A percentile compares a stretch with the other conserved stretches of the same genome.
Evolutionary conservation across 805 yeast species (phyloP).

Genomic region (Lachancea nothofagi): DNA sequence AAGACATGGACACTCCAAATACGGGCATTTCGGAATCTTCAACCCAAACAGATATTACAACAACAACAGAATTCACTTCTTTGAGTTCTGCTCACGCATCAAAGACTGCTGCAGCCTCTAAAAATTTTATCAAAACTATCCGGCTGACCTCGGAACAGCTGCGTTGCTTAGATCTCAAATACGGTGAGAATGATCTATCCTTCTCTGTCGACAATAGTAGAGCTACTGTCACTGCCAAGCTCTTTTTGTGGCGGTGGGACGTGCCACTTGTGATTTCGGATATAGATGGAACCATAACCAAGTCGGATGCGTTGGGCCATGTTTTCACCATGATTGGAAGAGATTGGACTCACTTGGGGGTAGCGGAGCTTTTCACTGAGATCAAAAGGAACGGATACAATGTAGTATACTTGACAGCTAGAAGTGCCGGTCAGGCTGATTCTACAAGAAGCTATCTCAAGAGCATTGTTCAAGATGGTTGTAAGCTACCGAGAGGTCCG

Average conservation of each 20-base stretch:
- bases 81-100: not conserved
- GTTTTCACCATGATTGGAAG: conserved; percentile 87
- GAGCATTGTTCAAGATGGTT: conserved; percentile 72
- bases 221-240: conserved; percentile 64
- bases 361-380: conserved; percentile 85
- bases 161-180: conserved; percentile 60
- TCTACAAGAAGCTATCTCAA: conserved; percentile 77
- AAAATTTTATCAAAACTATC: conserved; percentile 72
- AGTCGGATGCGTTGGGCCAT: conserved; percentile 96
- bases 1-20: conserved; percentile 15
- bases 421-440: conserved; percentile 95
- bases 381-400: conserved; percentile 85
- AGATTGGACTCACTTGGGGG: conserved; percentile 98
- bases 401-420: conserved; percentile 86
- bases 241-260: conserved; percentile 77
- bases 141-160: conserved; percentile 89
- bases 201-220: conserved; percentile 81
- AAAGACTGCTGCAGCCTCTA: conserved; percentile 5
- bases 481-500: conserved; percentile 78
- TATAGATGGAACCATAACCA: conserved; percentile 96
- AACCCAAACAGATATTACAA: conserved; percentile 6
- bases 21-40: conserved; percentile 7
- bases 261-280: conserved; percentile 94
- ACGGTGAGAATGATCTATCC: conserved; percentile 72
- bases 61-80: conserved; percentile 1